Evolutionary conservation across 805 yeast genomes (phyloP), one percentile per base, ranked within the genome.

Genomic region (Kodamaea kakaduensis): DNA sequence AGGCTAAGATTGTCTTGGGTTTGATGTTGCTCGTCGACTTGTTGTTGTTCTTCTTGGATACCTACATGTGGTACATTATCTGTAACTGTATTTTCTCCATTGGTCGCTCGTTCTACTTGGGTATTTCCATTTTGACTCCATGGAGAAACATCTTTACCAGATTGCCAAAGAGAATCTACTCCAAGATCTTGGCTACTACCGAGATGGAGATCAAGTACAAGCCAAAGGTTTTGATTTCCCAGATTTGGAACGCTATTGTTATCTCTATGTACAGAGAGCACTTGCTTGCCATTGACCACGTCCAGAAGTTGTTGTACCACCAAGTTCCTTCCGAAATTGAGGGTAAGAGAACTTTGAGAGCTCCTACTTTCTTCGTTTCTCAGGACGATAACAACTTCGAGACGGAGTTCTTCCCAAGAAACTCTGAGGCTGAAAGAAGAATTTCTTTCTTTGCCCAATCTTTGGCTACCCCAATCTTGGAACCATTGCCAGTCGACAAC

Each of bases 231-330:
- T 75, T 93, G 61, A 90, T 93, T 54, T 88, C 97, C 26, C 98
- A 93, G 72, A 90, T 94, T 51, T 93, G 99, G 99, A 93, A 93
- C 61, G 98, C 98, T 37, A 84, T 93, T 65, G 94, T 93, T 48
- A 93, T 93, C 52, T 90, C 98, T 40, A 93, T 93, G 99, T 94
- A 93, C 81, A 87, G 99, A 73, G 99, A 93, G 69, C 99, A 93
- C 65, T 73, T 93, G 64, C 70, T 93, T 50, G 97, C 98, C 18
- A 90, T 94, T 63, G 98, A 93, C 63, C 98, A 93, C 61, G 98
- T 93, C 46, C 98, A 93, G 70, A 90, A 86, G 70, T 76, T 93
- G 64, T 76, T 93, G 49, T 93, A 93, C 66, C 98, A 93, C 64
- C 98, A 93, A 74, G 97, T 93, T 56, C 97, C 98, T 37, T 82